Evolutionary conservation across 2,329 filamentous ascomycete genomes (phyloP).

Genomic region (Pseudopithomyces maydicus): DNA sequence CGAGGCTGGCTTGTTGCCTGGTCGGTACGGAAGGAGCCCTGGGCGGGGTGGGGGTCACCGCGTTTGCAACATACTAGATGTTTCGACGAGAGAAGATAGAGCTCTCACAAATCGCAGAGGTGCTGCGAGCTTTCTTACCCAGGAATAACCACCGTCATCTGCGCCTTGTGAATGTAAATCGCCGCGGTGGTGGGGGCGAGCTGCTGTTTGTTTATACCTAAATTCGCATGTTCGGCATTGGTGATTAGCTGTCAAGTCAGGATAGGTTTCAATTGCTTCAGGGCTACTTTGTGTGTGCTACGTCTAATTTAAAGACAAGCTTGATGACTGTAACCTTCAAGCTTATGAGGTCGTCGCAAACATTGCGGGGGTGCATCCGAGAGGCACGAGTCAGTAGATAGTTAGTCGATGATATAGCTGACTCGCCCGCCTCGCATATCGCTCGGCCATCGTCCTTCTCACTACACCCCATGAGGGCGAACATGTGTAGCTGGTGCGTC

Average conservation of each 20-base stretch:
- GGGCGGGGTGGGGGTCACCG: constrained; percentile 13
- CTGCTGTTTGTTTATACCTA: too few relatives aligned
- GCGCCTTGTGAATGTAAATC: too few relatives aligned
- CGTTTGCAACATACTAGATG: constrained; percentile 8
- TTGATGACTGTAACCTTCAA: not conserved
- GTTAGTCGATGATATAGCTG: constrained; percentile 2
- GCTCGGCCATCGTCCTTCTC: not conserved
- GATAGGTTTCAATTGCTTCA: too few relatives aligned
- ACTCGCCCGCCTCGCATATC: not conserved
- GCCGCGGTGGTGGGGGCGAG: too few relatives aligned
- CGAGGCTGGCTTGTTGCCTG: constrained; percentile 23
- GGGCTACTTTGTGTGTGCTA: too few relatives aligned
- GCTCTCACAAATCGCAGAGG: not conserved
- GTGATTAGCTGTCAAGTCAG: too few relatives aligned
- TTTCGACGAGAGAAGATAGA: not conserved
- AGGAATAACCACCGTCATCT: too few relatives aligned
- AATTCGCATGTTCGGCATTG: too few relatives aligned
- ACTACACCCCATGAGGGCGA: not conserved
- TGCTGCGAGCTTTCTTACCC: too few relatives aligned
- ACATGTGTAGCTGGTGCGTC: not conserved
- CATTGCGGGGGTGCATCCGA: not conserved
- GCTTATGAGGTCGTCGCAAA: not conserved
- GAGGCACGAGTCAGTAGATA: not conserved
- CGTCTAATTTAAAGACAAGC: not conserved
- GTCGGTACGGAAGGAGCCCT: constrained; percentile 15